Base-by-base conservation (phyloP, 1,284 basidiomycete genomes). In the Pascua guehoae region DNA sequence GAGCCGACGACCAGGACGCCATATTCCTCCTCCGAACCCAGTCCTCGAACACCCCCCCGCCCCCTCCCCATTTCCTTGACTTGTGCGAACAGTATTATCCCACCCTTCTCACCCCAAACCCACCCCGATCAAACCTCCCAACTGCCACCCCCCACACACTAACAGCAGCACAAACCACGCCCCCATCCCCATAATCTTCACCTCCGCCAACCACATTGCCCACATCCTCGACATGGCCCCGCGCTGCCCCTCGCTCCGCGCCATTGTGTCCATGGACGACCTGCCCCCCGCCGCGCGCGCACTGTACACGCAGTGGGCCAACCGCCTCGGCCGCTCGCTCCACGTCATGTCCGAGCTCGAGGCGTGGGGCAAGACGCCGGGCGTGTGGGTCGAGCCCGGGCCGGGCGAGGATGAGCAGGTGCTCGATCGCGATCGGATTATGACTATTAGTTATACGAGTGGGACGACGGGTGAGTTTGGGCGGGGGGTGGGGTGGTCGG, bases 81-180 rank as follows among this genome's bases (percentile, higher is more conserved):
- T n/a, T n/a, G n/a, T n/a, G n/a, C n/a, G n/a, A n/a, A n/a, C n/a
- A n/a, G n/a, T n/a, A n/a, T n/a, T n/a, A n/a, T n/a, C n/a, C n/a
- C n/a, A n/a, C n/a, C n/a, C n/a, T n/a, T n/a, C n/a, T n/a, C n/a
- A n/a, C n/a, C n/a, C n/a, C n/a, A n/a, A n/a, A n/a, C n/a, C n/a
- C n/a, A n/a, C n/a, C n/a, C n/a, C n/a, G n/a, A n/a, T n/a, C n/a
- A n/a, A n/a, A n/a, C 9, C 5, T 5, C 11, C 5, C 42, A 12
- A 44, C 42, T 17, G n/a, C 16, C n/a, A n/a, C n/a, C n/a, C n/a
- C n/a, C n/a, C n/a, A n/a, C n/a, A 32, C 49, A 32, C 24, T 51
- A 38, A 56, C 39, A 18, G 60, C 67, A 93, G 90, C 59, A 87
- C 91, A 72, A 88, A 90, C 72, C 93, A 97, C 71, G 83, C 91